Base-by-base conservation (phyloP, 2,329 filamentous ascomycete species). In the Fusarium sp. region DNA sequence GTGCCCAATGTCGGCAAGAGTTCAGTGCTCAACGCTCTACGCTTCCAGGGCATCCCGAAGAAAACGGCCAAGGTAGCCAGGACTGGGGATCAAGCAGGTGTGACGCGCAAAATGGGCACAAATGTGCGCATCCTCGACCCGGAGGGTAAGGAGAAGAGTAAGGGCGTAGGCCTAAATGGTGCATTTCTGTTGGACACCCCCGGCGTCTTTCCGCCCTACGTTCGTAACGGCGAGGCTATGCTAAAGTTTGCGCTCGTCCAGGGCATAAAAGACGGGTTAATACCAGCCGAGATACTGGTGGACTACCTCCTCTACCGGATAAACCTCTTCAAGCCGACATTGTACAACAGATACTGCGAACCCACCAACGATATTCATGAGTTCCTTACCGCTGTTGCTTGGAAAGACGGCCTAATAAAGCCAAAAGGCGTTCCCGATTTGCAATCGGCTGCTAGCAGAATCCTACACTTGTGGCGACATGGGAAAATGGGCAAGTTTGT, bases 1-100 rank as follows among this genome's bases (percentile, higher is more conserved):
- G 98, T 99, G 95, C 96, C 96, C 39, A 99, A 99, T 79, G 94
- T 97, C 1, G 96, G 96, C 39, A 99, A 99, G 83, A 97, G 94
- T 51, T 95, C 95, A 3, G 86, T 99, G n/a, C 89, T 99, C 45
- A 99, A 99, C 81, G 89, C 91, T 22, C 87, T 98, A 54, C 91
- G 96, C 26, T 88, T 86, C 44, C 85, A 87, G 24, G 94, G 94
- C 44, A 88, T 79, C 3, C 78, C 79, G 54, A 86, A 87, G 26
- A 77, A 76, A 38, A 79, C 79, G 22, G 72, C 80, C 33, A 97
- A 95, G 80, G 95, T 91, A 3, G 93, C 95, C 41, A 87, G 86
- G 70, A 98, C 95, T 3, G 96, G 96, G 15, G 91, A 92, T 16
- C 91, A 98, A 78, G 95, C 96, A 5, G 96, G 96, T 47, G 88